Conservation (phyloP, 345 rosid genomes). For the Melastoma malabathricum region DNA sequence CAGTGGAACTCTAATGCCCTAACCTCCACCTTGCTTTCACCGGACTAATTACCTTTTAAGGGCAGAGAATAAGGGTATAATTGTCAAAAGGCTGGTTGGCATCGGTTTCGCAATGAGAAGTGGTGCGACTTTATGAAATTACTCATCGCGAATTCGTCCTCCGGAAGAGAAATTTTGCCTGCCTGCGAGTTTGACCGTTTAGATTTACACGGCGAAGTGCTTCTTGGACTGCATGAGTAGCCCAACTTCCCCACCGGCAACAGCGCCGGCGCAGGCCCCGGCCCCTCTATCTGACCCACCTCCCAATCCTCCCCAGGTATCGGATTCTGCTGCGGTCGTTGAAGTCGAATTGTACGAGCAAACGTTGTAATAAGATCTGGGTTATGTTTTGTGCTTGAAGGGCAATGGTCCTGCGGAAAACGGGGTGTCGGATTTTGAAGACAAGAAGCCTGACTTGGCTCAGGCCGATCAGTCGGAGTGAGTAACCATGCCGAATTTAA, state of each 20-base stretch:
- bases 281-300: not conserved
- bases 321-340: not conserved
- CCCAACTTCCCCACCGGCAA: conserved; percentile 1
- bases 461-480: conserved; percentile 15
- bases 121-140: no score
- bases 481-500: not conserved
- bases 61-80: no score
- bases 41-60: no score
- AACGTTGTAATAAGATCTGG: not conserved
- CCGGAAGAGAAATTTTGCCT: no score
- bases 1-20: no score
- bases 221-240: not conserved
- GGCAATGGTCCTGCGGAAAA: conserved; percentile 6
- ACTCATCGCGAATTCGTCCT: no score
- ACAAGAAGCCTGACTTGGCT: conserved; percentile 12
- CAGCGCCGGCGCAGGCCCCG: not conserved
- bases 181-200: not conserved
- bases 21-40: no score
- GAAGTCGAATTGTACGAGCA: not conserved
- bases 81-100: no score
- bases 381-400: not conserved
- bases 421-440: conserved; percentile 10
- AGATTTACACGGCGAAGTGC: not conserved
- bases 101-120: no score
- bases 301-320: conserved; percentile 6